Percentiles rank a stretch among this genome's conserved stretches.
Conservation (phyloP, 202 grass and related monocot species). For the Digitaria exilis region DNA sequence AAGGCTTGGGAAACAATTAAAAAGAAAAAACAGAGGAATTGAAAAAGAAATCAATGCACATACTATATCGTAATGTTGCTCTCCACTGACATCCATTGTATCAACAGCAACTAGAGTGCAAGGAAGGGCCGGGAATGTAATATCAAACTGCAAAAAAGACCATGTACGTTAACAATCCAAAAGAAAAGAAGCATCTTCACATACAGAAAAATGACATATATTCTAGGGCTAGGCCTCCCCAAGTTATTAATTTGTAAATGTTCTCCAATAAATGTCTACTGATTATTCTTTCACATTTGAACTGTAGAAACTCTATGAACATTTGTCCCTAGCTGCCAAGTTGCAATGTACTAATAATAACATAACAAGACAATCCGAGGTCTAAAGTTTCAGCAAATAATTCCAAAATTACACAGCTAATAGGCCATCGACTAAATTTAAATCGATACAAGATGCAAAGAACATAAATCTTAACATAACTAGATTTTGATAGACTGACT, state of each 20-base stretch:
- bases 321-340: conserved; percentile 10
- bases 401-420: conserved; percentile 9
- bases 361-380: neutral
- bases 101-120: conserved; percentile 97
- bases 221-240: neutral
- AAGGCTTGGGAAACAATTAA: conserved; percentile 32
- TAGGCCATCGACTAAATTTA: conserved; percentile 13
- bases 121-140: conserved; percentile 86
- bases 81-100: conserved; percentile 97
- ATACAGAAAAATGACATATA: conserved; percentile 15
- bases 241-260: conserved; percentile 8
- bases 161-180: conserved; percentile 23
- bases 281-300: conserved; percentile 10
- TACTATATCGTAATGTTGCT: conserved; percentile 99
- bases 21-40: conserved; percentile 27
- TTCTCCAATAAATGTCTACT: conserved; percentile 10
- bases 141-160: conserved; percentile 85
- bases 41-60: conserved; percentile 35
- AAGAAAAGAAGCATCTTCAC: conserved; percentile 14
- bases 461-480: conserved; percentile 26
- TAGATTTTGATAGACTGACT: neutral
- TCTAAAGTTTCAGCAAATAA: conserved; percentile 1
- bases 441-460: conserved; percentile 27
- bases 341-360: conserved; percentile 5
- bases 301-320: conserved; percentile 20